These are phyloP conservation scores for Tylopilus vinaceipallidus DNA, from an alignment of 768 basidiomycete genomes.

Conservation along the genomic window DNA sequence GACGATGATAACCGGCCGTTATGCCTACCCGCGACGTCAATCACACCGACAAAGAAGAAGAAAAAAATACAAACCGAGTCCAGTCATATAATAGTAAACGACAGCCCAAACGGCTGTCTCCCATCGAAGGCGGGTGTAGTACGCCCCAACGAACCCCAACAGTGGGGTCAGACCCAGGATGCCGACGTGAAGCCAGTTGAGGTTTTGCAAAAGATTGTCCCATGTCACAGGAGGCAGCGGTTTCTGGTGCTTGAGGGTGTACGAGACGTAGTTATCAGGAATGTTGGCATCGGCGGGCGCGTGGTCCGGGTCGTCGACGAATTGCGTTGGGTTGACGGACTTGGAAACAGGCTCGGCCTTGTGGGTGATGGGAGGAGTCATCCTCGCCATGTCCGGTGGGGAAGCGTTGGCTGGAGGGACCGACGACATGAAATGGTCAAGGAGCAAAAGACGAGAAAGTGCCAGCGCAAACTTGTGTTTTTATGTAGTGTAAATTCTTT, in stretches of 20 bases:
- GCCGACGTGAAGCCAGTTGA: slow-evolving; percentile 75
- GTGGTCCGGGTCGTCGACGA: slow-evolving; percentile 29
- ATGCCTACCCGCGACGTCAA: slow-evolving; percentile 52
- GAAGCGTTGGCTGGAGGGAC: slow-evolving; percentile 20
- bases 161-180: slow-evolving; percentile 74
- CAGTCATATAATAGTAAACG: slow-evolving; percentile 75
- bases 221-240: slow-evolving; percentile 64
- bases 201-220: slow-evolving; percentile 55
- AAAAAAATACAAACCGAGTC: slow-evolving; percentile 63
- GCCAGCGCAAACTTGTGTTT: slow-evolving; percentile 8
- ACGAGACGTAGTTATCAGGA: slow-evolving; percentile 80
- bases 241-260: slow-evolving; percentile 68
- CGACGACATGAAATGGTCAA: slow-evolving; percentile 31
- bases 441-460: slow-evolving; percentile 13
- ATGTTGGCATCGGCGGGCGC: slow-evolving; percentile 55
- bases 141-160: slow-evolving; percentile 70
- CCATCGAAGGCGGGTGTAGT: slow-evolving; percentile 61
- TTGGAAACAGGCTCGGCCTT: background rate
- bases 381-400: slow-evolving; percentile 15
- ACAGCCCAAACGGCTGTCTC: slow-evolving; percentile 71
- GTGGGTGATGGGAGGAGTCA: slow-evolving; percentile 9
- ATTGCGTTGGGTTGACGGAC: slow-evolving; percentile 3
- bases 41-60: slow-evolving; percentile 29
- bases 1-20: slow-evolving; percentile 92
- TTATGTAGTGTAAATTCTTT: slow-evolving; percentile 35